phyloP scores from a whole-genome alignment of 2,329 filamentous ascomycete genomes.

The Epichloe hybrida region DNA sequence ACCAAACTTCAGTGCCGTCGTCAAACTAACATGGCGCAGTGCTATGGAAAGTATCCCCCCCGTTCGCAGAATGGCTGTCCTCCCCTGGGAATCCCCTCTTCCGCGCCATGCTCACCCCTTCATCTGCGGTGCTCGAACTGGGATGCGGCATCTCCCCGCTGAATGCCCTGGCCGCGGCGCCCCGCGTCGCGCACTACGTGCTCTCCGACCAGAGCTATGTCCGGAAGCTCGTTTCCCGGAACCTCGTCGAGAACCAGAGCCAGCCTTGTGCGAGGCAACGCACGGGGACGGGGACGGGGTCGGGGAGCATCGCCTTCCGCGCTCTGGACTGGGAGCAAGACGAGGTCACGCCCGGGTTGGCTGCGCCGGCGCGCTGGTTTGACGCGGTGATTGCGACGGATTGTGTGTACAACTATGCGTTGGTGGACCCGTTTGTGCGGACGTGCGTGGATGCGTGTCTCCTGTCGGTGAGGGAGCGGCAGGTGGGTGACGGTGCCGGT shows the following conservation, averaged over 20 bases:
- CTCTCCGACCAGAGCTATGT: conserved; percentile 87
- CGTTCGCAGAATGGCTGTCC: conserved; percentile 69
- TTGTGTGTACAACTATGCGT: conserved; percentile 86
- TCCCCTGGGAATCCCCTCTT: conserved; percentile 50
- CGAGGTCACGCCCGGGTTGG: conserved; percentile 32
- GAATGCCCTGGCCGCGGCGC: conserved; percentile 54
- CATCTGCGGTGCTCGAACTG: conserved; percentile 61
- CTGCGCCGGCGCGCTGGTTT: conserved; percentile 33
- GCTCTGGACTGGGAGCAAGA: conserved; percentile 75
- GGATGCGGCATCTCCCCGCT: conserved; percentile 81
- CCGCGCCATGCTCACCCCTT: conserved; percentile 31
- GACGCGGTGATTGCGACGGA: conserved; percentile 76
- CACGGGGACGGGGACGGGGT: not conserved
- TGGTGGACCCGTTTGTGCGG: conserved; percentile 70
- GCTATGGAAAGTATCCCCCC: conserved; percentile 86
- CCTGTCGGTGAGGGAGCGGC: conserved; percentile 26
- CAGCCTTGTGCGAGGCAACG: conserved; percentile 15
- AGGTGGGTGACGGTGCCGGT: conserved; percentile 7
- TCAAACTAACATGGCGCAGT: conserved; percentile 33
- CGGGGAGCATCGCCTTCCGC: conserved; percentile 33
- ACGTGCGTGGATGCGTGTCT: conserved; percentile 64
- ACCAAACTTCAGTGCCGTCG: no score
- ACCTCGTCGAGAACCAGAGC: conserved; percentile 49
- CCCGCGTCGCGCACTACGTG: conserved; percentile 50
- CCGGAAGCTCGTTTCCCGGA: conserved; percentile 59